Evolutionary conservation across 148 eudicot genomes (phyloP).

Genomic region (Beta vulgaris): DNA sequence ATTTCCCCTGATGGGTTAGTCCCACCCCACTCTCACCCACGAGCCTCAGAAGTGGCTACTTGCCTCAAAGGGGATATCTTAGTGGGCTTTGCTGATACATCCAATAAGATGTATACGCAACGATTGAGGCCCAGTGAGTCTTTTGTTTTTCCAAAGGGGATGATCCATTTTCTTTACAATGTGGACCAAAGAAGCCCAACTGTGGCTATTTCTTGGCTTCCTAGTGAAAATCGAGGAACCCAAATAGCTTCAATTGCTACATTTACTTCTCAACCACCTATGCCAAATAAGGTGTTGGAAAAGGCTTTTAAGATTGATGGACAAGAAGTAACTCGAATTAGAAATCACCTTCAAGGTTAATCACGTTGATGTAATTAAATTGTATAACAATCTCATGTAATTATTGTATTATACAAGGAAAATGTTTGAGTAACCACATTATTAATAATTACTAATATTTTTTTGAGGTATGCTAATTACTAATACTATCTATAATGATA

Average conservation of each 20-base stretch:
- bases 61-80: constrained; percentile 60
- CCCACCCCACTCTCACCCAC: constrained; percentile 83
- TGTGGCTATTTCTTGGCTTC: constrained; percentile 55
- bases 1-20: constrained; percentile 57
- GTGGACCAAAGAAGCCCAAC: constrained; percentile 36
- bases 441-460: too few species aligned
- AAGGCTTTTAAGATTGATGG: constrained; percentile 57
- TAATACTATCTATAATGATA: too few species aligned
- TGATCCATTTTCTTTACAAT: constrained; percentile 69
- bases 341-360: constrained; percentile 59
- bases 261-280: constrained; percentile 44
- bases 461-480: too few species aligned
- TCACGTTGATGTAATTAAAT: neutral
- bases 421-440: too few species aligned
- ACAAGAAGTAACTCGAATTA: constrained; percentile 55
- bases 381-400: neutral
- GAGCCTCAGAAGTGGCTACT: constrained; percentile 79
- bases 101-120: constrained; percentile 48
- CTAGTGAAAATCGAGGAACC: constrained; percentile 70
- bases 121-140: constrained; percentile 60
- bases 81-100: constrained; percentile 73
- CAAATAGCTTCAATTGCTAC: constrained; percentile 50
- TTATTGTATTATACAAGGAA: too few species aligned
- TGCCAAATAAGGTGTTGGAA: constrained; percentile 56
- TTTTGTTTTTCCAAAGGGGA: constrained; percentile 76